Conservation (phyloP, 2,329 filamentous ascomycete species). For the Trichoderma guizhouense region DNA sequence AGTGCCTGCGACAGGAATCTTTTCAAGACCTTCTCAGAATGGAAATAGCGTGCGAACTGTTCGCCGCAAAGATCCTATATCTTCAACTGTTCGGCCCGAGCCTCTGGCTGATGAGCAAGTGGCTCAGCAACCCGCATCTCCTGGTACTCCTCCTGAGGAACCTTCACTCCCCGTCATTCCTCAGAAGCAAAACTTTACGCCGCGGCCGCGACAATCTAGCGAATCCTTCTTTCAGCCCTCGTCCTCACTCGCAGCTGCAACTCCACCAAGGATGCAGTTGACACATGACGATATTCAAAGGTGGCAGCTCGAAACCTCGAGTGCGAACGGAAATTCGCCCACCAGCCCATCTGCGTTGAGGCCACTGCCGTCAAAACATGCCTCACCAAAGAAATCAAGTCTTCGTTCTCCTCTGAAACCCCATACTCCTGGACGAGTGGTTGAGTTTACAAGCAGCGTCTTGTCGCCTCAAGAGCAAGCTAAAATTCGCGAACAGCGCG, state of each 20-base stretch:
- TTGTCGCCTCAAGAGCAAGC: constrained; percentile 45
- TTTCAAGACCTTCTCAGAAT: constrained; percentile 34
- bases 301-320: constrained; percentile 41
- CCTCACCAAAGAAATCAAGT: constrained; percentile 55
- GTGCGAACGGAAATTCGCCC: constrained; percentile 36
- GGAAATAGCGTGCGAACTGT: constrained; percentile 33
- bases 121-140: constrained; percentile 20
- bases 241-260: constrained; percentile 28
- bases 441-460: constrained; percentile 54
- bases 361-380: constrained; percentile 48
- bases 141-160: constrained; percentile 33
- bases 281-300: constrained; percentile 40
- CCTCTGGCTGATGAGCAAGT: background rate
- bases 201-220: constrained; percentile 35
- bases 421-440: constrained; percentile 55
- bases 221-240: constrained; percentile 39
- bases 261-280: constrained; percentile 42
- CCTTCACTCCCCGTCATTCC: constrained; percentile 35
- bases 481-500: constrained; percentile 31
- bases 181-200: constrained; percentile 50
- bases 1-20: constrained; percentile 39
- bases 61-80: constrained; percentile 31
- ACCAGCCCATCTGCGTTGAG: constrained; percentile 42
- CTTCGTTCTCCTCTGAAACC: constrained; percentile 56
- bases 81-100: constrained; percentile 32